Evolutionary conservation across 805 yeast genomes (phyloP).

Genomic region (Kuraishia hungarica): DNA sequence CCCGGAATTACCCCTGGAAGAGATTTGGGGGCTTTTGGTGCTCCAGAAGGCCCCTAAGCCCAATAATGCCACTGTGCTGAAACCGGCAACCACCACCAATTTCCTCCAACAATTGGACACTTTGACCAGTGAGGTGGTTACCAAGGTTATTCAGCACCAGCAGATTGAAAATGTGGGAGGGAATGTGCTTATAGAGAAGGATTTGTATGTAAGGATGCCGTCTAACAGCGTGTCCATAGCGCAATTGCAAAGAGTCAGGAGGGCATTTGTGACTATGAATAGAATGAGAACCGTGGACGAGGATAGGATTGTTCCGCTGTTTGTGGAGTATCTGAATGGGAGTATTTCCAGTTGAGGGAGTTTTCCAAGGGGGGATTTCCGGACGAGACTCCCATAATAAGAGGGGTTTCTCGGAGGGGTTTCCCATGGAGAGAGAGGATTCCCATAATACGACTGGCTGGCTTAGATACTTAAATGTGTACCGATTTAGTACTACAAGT

Average conservation of each 20-base stretch:
- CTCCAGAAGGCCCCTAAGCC: constrained; percentile 62
- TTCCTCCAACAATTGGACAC: constrained; percentile 74
- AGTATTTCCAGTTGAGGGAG: constrained; percentile 31
- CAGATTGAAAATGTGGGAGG: constrained; percentile 42
- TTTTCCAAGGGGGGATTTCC: no score
- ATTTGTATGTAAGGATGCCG: constrained; percentile 54
- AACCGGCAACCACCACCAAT: constrained; percentile 70
- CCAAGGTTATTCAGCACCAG: constrained; percentile 54
- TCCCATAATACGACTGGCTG: no score
- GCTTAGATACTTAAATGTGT: no score
- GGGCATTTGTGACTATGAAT: constrained; percentile 78
- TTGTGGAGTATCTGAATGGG: constrained; percentile 69
- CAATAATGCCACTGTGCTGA: constrained; percentile 75
- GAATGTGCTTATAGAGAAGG: constrained; percentile 33
- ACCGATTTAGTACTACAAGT: no score
- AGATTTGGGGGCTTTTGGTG: constrained; percentile 56
- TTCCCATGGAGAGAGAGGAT: no score
- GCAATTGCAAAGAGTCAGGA: constrained; percentile 72
- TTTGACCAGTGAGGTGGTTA: constrained; percentile 57
- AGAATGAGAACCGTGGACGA: constrained; percentile 67
- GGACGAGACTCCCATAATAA: no score
- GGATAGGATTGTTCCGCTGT: constrained; percentile 60
- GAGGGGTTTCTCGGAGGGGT: no score
- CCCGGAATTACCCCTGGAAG: constrained; percentile 49
- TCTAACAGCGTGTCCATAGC: constrained; percentile 51